Evolutionary conservation across 495 filamentous ascomycete species (phyloP), one percentile per base, ranked within the genome.

Genomic region (Aspergillus nanangensis): DNA sequence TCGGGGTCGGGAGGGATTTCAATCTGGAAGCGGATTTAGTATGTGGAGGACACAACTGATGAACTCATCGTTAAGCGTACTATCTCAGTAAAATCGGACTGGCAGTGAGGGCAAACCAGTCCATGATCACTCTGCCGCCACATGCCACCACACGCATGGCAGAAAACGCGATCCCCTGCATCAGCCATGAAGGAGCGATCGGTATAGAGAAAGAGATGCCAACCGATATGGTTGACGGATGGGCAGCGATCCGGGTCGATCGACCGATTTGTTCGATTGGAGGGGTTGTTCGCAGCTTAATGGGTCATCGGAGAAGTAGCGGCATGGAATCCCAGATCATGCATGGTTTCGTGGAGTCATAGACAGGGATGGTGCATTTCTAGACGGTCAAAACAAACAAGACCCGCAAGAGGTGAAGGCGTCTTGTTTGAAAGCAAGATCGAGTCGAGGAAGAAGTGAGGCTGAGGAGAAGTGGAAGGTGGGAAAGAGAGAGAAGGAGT

Each of bases 51-150:
- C n/a, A n/a, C n/a, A n/a, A n/a, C n/a, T n/a, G n/a, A n/a, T n/a
- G n/a, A n/a, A n/a, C n/a, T n/a, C n/a, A n/a, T n/a, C n/a, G n/a
- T n/a, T n/a, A n/a, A 18, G 54, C 62, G 24, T 61, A 71, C 91
- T 47, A 96, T 92, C 67, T 98, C 89, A 5, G 79, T 86, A 59
- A 87, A 82, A 5, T 94, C 87, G n/a, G 79, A 78, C 10, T 72
- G 47, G 58, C 93, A 98, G 7, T 65, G 57, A n/a, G 91, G 90
- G 51, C 93, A 98, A 10, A 61, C 62, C 40, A 95, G 63, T 25
- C 75, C 78, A 50, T 75, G 69, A 44, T 85, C 75, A 54, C 87
- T 79, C 42, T 77, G 71, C 48, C 80, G 83, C 89, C 88, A 96
- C 54, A 95, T 85, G 36, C 84, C 71, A 29, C 75, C 54, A 71